Base-by-base conservation (phyloP, 768 basidiomycete genomes). In the Boletus vermiculosoides region DNA sequence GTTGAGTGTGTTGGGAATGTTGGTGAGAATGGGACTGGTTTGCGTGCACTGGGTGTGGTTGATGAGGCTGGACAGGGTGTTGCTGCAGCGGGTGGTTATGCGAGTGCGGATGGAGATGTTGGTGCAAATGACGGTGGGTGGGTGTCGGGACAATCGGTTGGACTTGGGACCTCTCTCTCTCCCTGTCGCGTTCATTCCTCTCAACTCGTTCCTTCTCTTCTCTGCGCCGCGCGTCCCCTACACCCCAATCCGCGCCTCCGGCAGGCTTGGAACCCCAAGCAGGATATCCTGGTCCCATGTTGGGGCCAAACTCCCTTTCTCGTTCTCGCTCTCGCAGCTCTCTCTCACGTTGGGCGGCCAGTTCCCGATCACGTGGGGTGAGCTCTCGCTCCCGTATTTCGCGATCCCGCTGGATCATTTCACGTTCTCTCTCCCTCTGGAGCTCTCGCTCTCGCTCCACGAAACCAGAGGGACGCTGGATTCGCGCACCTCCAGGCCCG, bases 31-130 rank as follows among this genome's bases (percentile, higher is more conserved):
- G 74, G 20, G 71, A 60, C 57, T 72, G 62, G 54, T 66, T 63
- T 53, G 65, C 63, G 57, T 69, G 64, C 33, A 55, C 58, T 34
- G 66, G 59, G 37, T 73, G 71, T 2, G 67, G 66, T 15, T 71
- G 64, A 33, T 64, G 66, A 33, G 58, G 56, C n/a, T 62, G 66
- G 16, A 18, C 28, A 5, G 60, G 36, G 46, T 56, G 67, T 37
- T 62, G 68, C 48, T 54, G 69, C 67, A 60, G 67, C 25, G 60
- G 79, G 25, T 74, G 76, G 54, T 72, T 70, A 59, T 75, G 74
- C 7, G 71, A 62, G 16, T 71, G 69, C 18, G 66, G 44, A 44
- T 72, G 74, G 9, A 63, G 63, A 45, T 73, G 72, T 52, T 74
- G 77, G 58, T 66, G 68, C n/a, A 50, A 20, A 54, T 69, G 62